phyloP scores from a whole-genome alignment of 257 asterid species.

The Ehretia macrophylla region DNA sequence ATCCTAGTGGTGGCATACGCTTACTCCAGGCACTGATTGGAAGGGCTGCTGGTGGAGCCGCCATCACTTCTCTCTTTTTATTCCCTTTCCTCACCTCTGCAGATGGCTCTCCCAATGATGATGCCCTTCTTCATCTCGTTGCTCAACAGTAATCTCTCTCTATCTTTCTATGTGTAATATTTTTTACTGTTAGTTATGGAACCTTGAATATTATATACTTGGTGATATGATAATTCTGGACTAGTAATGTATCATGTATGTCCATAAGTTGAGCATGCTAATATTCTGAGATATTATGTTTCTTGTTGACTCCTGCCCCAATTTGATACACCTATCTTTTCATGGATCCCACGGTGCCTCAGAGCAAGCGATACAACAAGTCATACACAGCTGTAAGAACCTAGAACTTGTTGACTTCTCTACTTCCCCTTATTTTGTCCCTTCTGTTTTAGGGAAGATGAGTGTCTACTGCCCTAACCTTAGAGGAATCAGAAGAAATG shows the following conservation, averaged over 20 bases:
- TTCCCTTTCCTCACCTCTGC: conserved; percentile 38
- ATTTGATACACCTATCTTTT: conserved; percentile 44
- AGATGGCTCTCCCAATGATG: conserved; percentile 32
- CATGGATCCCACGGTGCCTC: conserved; percentile 46
- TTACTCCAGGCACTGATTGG: conserved; percentile 22
- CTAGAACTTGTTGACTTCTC: conserved; percentile 55
- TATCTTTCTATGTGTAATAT: not conserved
- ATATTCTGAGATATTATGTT: too few relatives aligned
- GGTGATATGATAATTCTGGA: too few relatives aligned
- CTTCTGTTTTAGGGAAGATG: conserved; percentile 24
- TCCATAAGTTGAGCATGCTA: too few relatives aligned
- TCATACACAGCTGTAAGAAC: conserved; percentile 32
- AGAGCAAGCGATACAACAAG: conserved; percentile 28
- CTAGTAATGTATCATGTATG: too few relatives aligned
- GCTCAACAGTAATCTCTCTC: conserved; percentile 20
- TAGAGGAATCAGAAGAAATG: conserved; percentile 40
- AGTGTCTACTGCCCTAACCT: conserved; percentile 33
- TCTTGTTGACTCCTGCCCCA: conserved; percentile 33
- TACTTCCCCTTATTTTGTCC: conserved; percentile 33
- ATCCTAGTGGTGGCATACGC: conserved; percentile 20
- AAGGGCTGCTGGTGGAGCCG: conserved; percentile 36
- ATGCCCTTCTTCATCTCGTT: conserved; percentile 32
- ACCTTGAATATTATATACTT: too few relatives aligned
- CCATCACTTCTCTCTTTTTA: conserved; percentile 29
- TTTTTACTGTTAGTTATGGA: not conserved